phyloP scores from a whole-genome alignment of 345 rosid genomes.

The Eucalyptus globulus region DNA sequence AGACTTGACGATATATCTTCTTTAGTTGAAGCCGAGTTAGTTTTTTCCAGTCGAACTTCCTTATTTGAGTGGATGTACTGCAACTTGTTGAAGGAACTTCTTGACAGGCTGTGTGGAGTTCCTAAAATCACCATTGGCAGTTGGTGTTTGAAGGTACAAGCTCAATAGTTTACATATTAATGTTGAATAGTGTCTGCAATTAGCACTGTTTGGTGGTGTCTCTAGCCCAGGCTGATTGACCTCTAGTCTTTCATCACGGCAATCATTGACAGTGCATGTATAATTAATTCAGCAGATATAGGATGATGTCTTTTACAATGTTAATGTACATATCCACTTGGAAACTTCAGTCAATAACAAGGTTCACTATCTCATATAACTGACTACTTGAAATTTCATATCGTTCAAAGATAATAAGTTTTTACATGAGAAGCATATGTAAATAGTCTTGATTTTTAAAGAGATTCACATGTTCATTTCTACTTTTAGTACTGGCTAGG shows the following conservation, averaged over 20 bases:
- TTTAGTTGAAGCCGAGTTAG: background rate
- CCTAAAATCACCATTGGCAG: background rate
- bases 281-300: background rate
- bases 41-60: fast-evolving
- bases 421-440: background rate
- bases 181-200: background rate
- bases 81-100: background rate
- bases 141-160: background rate
- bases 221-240: too few relatives aligned
- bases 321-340: background rate
- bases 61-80: fast-evolving
- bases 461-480: background rate
- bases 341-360: background rate
- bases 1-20: background rate
- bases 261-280: background rate
- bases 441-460: background rate
- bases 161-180: background rate
- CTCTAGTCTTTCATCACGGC: too few relatives aligned
- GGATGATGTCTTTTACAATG: background rate
- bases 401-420: background rate
- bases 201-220: too few relatives aligned
- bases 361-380: background rate
- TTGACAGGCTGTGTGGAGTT: background rate
- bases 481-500: background rate
- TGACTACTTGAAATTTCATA: background rate